phyloP scores from a whole-genome alignment of 345 rosid species.

The Bruguiera parviflora region DNA sequence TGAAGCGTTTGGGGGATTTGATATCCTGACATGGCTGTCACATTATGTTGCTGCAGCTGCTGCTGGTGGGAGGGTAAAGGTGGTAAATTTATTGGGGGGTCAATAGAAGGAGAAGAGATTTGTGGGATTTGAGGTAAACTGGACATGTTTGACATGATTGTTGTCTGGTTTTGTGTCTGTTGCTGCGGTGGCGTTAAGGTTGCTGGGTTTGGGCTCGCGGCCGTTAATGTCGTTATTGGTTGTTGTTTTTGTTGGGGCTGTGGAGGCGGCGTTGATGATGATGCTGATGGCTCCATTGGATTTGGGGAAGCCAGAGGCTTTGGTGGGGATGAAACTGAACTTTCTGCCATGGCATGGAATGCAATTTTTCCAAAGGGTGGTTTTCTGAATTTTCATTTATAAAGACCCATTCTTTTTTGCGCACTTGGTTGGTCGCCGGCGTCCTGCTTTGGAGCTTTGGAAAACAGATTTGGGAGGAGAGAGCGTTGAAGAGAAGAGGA shows the following conservation, averaged over 20 bases:
- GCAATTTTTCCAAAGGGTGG: not conserved
- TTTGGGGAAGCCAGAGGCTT: conserved; percentile 9
- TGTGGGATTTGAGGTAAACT: conserved; percentile 18
- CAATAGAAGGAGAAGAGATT: conserved; percentile 22
- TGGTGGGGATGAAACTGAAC: conserved; percentile 12
- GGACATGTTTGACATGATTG: not conserved
- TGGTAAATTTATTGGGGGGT: conserved; percentile 6
- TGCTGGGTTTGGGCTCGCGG: conserved; percentile 9
- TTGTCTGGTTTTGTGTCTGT: conserved; percentile 6
- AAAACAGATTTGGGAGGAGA: no score
- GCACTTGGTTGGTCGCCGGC: not conserved
- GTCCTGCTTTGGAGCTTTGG: not conserved
- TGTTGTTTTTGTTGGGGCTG: conserved; percentile 2
- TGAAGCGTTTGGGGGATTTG: conserved; percentile 63
- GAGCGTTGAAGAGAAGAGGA: no score
- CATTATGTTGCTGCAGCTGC: conserved; percentile 34
- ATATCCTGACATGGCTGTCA: conserved; percentile 49
- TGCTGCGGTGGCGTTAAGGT: conserved; percentile 10
- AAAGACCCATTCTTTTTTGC: not conserved
- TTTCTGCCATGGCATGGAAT: conserved; percentile 21
- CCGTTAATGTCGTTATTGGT: conserved; percentile 7
- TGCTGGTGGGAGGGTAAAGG: conserved; percentile 5
- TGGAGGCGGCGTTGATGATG: conserved; percentile 7
- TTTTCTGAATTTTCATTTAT: not conserved
- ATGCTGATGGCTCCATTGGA: conserved; percentile 20